Percentiles rank a stretch among this genome's conserved stretches.
These are phyloP conservation scores for Trichomonascus vanleenenianus DNA, from an alignment of 805 yeast species.

Conservation along the genomic window DNA sequence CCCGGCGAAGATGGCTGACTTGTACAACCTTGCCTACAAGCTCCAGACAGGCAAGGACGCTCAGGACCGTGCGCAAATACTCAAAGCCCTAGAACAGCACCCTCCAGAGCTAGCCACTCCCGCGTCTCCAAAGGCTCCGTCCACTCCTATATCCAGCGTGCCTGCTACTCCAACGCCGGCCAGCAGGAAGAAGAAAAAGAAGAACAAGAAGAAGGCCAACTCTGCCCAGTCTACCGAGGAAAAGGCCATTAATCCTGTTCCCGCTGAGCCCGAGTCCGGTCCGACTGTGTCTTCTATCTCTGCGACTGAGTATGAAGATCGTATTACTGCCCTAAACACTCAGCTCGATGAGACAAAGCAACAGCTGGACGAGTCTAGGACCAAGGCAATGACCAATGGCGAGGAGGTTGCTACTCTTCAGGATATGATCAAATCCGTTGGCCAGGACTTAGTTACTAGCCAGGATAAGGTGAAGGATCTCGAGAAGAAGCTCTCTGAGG, in stretches of 20 bases:
- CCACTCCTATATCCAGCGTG: not conserved
- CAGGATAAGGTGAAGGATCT: conserved; percentile 45
- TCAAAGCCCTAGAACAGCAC: no score
- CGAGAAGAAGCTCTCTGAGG: conserved; percentile 2
- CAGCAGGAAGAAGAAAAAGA: conserved; percentile 23
- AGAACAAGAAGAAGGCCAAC: conserved; percentile 24
- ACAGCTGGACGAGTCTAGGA: not conserved
- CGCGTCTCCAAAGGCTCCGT: not conserved
- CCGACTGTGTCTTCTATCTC: not conserved
- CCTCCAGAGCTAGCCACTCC: not conserved
- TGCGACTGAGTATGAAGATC: not conserved
- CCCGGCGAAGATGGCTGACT: no score
- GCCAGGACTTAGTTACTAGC: conserved; percentile 70
- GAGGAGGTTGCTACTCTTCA: conserved; percentile 64
- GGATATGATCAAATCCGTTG: conserved; percentile 71
- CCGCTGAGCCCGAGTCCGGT: not conserved
- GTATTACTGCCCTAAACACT: not conserved
- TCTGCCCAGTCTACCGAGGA: conserved; percentile 8
- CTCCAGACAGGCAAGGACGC: no score
- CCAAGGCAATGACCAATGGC: conserved; percentile 2
- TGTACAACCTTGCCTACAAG: no score
- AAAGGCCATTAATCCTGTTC: not conserved
- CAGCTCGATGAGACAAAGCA: not conserved
- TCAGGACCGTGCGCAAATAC: no score
- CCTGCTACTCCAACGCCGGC: conserved; percentile 2